phyloP scores from a whole-genome alignment of 345 rosid genomes.

The Melaleuca quinquenervia region DNA sequence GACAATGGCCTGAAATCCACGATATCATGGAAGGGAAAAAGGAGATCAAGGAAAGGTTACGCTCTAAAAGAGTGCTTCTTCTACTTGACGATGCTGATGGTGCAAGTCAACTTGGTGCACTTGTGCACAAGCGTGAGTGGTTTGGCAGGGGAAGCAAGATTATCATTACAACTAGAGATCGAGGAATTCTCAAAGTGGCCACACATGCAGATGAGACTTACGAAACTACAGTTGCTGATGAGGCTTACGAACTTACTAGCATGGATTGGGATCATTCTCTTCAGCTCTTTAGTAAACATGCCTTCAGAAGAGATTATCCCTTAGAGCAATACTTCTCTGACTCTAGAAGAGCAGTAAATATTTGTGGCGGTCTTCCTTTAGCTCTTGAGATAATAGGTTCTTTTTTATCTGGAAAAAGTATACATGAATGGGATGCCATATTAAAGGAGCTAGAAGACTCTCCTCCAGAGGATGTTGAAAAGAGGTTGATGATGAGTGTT shows the following conservation, averaged over 20 bases:
- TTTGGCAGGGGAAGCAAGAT: not conserved
- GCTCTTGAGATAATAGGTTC: not conserved
- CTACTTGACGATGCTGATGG: not conserved
- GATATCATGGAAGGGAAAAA: not conserved
- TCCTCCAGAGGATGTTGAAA: not conserved
- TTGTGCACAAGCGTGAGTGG: not conserved
- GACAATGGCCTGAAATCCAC: no score
- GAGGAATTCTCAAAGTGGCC: not conserved
- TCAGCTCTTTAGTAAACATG: not conserved
- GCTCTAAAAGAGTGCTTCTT: not conserved
- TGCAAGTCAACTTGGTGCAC: not conserved
- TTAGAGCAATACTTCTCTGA: not conserved
- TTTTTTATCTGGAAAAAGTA: not conserved
- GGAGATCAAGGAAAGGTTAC: not conserved
- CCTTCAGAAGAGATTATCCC: not conserved
- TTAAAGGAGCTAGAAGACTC: no score
- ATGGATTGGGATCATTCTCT: not conserved
- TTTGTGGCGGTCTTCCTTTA: not conserved
- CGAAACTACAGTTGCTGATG: not conserved
- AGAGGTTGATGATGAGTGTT: not conserved
- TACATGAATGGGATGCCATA: no score
- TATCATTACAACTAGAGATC: not conserved
- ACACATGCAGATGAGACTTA: not conserved
- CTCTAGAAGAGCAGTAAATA: not conserved
- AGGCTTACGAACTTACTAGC: not conserved